These are phyloP conservation scores for Paxillus ammoniavirescens DNA, from an alignment of 768 basidiomycete genomes.

Conservation along the genomic window DNA sequence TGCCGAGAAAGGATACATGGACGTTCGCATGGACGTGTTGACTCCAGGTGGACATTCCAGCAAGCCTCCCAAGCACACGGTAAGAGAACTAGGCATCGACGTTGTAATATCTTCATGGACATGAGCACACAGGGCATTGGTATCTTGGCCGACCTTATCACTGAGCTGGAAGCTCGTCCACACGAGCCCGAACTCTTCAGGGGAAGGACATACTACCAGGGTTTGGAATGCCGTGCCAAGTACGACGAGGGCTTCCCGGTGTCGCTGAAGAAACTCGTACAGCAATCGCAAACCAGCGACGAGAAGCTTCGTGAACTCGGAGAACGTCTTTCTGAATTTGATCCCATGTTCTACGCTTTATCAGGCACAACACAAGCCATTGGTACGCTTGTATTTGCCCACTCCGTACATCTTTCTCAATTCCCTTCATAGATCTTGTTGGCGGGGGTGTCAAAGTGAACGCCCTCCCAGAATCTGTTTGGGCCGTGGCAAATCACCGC, in stretches of 20 bases:
- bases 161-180: slow-evolving; percentile 47
- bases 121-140: slow-evolving; percentile 41
- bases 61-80: slow-evolving; percentile 52
- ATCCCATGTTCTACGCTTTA: slow-evolving; percentile 15
- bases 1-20: slow-evolving; percentile 44
- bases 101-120: neutral
- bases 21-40: slow-evolving; percentile 40
- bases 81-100: slow-evolving; percentile 14
- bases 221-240: slow-evolving; percentile 42
- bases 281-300: slow-evolving; percentile 21
- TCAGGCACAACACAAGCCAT: slow-evolving; percentile 29
- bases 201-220: slow-evolving; percentile 25
- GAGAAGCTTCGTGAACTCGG: slow-evolving; percentile 16
- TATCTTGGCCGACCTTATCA: slow-evolving; percentile 47
- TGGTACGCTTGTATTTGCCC: slow-evolving; percentile 13
- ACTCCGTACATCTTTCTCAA: slow-evolving; percentile 16
- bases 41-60: slow-evolving; percentile 56
- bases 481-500: slow-evolving; percentile 35
- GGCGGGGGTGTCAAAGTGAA: slow-evolving; percentile 44
- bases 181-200: slow-evolving; percentile 30
- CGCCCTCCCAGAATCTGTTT: slow-evolving; percentile 43
- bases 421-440: slow-evolving; percentile 38
- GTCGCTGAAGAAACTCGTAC: slow-evolving; percentile 16
- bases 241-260: slow-evolving; percentile 36
- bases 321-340: slow-evolving; percentile 19